Conservation (phyloP, 805 yeast genomes). For the Lipomyces lipofer region DNA sequence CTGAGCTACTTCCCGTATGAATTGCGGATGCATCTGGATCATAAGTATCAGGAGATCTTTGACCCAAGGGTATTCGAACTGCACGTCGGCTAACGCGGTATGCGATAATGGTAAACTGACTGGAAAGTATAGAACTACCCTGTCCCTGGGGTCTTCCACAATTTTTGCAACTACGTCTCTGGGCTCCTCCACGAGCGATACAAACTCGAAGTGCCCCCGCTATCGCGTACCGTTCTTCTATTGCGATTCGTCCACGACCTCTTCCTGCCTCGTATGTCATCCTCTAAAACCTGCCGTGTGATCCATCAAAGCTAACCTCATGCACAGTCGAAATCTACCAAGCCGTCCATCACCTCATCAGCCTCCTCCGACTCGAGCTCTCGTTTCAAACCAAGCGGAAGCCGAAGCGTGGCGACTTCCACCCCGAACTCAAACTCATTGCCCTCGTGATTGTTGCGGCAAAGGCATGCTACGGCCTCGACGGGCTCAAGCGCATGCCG, state of each 20-base stretch:
- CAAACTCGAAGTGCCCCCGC: slow-evolving; percentile 4
- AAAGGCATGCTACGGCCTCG: slow-evolving; percentile 30
- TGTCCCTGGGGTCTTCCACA: slow-evolving; percentile 19
- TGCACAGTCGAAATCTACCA: slow-evolving; percentile 23
- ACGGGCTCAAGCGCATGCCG: slow-evolving; percentile 14
- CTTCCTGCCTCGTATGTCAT: slow-evolving; percentile 13
- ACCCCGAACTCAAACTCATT: slow-evolving; percentile 26
- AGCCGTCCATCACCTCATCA: slow-evolving; percentile 11
- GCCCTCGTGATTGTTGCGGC: slow-evolving; percentile 25
- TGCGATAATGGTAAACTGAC: too few species aligned
- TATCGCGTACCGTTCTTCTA: not conserved
- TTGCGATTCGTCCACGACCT: slow-evolving; percentile 18
- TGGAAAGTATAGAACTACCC: slow-evolving; percentile 8
- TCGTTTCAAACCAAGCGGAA: slow-evolving; percentile 1
- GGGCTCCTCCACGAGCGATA: not conserved
- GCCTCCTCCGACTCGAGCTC: not conserved
- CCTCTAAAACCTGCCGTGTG: too few species aligned
- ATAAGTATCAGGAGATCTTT: slow-evolving; percentile 11
- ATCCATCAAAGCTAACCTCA: too few species aligned
- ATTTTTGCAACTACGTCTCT: not conserved
- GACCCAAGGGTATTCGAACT: slow-evolving; percentile 7
- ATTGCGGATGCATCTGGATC: slow-evolving; percentile 16
- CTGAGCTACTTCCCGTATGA: slow-evolving; percentile 7
- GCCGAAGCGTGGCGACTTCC: not conserved
- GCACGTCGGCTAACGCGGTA: not conserved